Percentiles rank a stretch among this genome's conserved stretches.
Evolutionary conservation across 805 yeast genomes (phyloP).

Genomic region (Cyberlindnera galapagoensis): DNA sequence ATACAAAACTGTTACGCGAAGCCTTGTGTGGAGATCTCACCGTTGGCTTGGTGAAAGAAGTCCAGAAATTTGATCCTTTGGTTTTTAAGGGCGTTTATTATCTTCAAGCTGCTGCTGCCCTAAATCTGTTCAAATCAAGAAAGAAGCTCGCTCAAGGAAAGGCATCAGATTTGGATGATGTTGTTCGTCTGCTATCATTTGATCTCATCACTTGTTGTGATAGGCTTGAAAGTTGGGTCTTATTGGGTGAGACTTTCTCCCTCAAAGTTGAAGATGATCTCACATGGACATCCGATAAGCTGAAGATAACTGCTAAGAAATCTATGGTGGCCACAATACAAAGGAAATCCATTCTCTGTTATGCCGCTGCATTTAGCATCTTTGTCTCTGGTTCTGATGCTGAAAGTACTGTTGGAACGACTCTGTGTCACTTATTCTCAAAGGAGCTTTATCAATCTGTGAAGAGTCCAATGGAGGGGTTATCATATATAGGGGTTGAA

Average conservation of each 20-base stretch:
- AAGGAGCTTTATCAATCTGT: slow-evolving; percentile 41
- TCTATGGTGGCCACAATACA: slow-evolving; percentile 56
- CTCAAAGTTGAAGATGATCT: slow-evolving; percentile 81
- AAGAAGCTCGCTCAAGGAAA: slow-evolving; percentile 77
- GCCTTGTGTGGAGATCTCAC: slow-evolving; percentile 45
- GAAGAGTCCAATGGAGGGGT: slow-evolving; percentile 56
- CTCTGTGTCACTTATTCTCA: slow-evolving; percentile 49
- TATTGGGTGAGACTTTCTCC: slow-evolving; percentile 74
- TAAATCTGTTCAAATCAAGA: slow-evolving; percentile 60
- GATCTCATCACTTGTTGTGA: slow-evolving; percentile 64
- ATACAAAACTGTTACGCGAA: slow-evolving; percentile 38
- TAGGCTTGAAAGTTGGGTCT: slow-evolving; percentile 80
- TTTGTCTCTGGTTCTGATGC: slow-evolving; percentile 19
- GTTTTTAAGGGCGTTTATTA: slow-evolving; percentile 57
- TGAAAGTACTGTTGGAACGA: slow-evolving; percentile 31
- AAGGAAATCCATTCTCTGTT: slow-evolving; percentile 64
- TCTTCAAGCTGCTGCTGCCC: slow-evolving; percentile 58
- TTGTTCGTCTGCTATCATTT: slow-evolving; percentile 54
- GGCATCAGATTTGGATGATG: slow-evolving; percentile 72
- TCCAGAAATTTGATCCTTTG: slow-evolving; percentile 29
- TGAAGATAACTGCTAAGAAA: slow-evolving; percentile 57
- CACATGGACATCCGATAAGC: slow-evolving; percentile 86
- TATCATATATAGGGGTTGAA: no score
- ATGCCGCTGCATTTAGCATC: slow-evolving; percentile 60
- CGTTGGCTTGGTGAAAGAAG: slow-evolving; percentile 26